Evolutionary conservation across 306 rosid genomes (phyloP).

Genomic region (Carpinus fangiana): DNA sequence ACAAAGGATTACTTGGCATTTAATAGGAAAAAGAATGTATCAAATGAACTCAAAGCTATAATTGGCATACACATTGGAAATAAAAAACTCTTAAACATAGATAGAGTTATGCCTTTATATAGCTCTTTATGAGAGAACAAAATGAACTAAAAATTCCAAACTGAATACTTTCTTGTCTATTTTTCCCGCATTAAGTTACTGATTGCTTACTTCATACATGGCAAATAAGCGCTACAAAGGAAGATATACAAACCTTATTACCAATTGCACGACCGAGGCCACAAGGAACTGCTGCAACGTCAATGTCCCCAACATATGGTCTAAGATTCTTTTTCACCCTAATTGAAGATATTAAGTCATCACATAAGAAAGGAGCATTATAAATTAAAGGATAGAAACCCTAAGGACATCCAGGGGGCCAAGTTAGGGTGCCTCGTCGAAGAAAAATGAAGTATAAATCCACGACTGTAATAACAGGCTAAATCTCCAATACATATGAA

Average conservation of each 20-base stretch:
- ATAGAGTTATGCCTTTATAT: no score
- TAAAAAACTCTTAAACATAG: no score
- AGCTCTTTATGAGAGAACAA: no score
- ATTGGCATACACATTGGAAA: no score
- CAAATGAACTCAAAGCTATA: no score
- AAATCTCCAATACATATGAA: constrained; percentile 18
- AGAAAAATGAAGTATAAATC: constrained; percentile 15
- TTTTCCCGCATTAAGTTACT: background rate
- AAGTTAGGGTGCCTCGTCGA: constrained; percentile 9
- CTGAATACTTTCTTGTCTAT: no score
- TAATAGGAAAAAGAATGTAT: no score
- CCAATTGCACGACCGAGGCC: constrained; percentile 99
- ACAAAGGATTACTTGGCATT: no score
- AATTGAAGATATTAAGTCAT: constrained; percentile 39
- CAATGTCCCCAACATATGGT: constrained; percentile 91
- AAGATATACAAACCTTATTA: constrained; percentile 73
- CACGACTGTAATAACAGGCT: constrained; percentile 18
- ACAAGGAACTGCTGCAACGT: constrained; percentile 95
- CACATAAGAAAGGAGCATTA: constrained; percentile 26
- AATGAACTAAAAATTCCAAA: no score
- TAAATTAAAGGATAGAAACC: constrained; percentile 14
- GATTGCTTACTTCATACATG: background rate
- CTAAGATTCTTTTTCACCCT: constrained; percentile 96
- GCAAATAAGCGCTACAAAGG: constrained; percentile 17
- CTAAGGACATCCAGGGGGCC: constrained; percentile 2